Percentiles rank a stretch among this genome's conserved stretches.
Conservation (phyloP, 257 asterid species). For the Jacaranda mimosifolia region DNA sequence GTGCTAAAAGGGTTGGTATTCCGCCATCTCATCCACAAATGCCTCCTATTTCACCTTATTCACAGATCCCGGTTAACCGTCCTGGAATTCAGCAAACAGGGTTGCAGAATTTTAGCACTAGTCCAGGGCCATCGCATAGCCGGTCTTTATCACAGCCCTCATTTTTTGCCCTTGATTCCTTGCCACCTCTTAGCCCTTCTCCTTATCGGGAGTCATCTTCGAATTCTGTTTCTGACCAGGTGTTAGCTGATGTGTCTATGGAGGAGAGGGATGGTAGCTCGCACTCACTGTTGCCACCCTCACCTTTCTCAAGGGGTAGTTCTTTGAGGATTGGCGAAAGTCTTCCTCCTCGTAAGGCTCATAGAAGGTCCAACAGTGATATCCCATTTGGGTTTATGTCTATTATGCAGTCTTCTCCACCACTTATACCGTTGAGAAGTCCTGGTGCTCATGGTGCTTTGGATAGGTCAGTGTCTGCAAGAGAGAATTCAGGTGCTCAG, state of each 20-base stretch:
- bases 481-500: conserved; percentile 58
- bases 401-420: conserved; percentile 51
- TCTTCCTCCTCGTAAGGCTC: conserved; percentile 67
- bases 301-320: conserved; percentile 67
- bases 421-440: conserved; percentile 60
- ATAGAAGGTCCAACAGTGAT: conserved; percentile 68
- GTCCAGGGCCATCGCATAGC: conserved; percentile 66
- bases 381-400: conserved; percentile 59
- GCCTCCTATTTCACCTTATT: conserved; percentile 89
- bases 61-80: conserved; percentile 71
- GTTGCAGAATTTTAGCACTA: conserved; percentile 56
- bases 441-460: conserved; percentile 66
- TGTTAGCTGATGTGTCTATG: conserved; percentile 64
- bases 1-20: conserved; percentile 70
- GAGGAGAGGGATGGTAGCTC: conserved; percentile 69
- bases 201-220: conserved; percentile 63
- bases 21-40: conserved; percentile 97
- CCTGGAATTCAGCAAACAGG: conserved; percentile 66
- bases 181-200: conserved; percentile 93
- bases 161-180: conserved; percentile 74
- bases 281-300: conserved; percentile 63
- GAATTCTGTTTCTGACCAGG: conserved; percentile 49
- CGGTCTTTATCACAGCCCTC: conserved; percentile 87
- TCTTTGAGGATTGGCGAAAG: conserved; percentile 59
- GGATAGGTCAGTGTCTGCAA: conserved; percentile 41